phyloP scores from a whole-genome alignment of 1,139 yeast genomes.

The Kluyveromyces sp. region DNA sequence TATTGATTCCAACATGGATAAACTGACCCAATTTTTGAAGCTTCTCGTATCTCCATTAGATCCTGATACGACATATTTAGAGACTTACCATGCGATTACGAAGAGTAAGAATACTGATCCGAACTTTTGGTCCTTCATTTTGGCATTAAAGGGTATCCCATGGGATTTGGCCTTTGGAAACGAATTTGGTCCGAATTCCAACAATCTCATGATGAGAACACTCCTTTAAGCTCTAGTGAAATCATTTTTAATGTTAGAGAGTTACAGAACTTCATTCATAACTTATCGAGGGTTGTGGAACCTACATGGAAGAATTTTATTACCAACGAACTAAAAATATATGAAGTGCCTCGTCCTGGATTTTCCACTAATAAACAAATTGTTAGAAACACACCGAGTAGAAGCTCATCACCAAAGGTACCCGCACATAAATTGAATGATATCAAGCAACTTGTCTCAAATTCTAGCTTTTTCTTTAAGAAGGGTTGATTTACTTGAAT shows the following conservation, averaged over 20 bases:
- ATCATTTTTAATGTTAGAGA: conserved; percentile 16
- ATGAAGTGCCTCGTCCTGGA: not conserved
- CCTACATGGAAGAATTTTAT: conserved; percentile 24
- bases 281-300: conserved; percentile 20
- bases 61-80: conserved; percentile 23
- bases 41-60: conserved; percentile 24
- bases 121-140: conserved; percentile 25
- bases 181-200: conserved; percentile 21
- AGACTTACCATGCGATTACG: conserved; percentile 22
- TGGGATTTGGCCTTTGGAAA: conserved; percentile 28
- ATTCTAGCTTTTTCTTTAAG: conserved; percentile 16
- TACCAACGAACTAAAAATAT: conserved; percentile 17
- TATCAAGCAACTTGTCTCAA: conserved; percentile 17
- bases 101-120: conserved; percentile 17
- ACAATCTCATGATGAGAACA: conserved; percentile 9
- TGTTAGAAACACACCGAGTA: conserved; percentile 9
- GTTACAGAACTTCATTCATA: conserved; percentile 20
- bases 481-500: conserved; percentile 3
- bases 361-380: conserved; percentile 3
- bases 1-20: conserved; percentile 19
- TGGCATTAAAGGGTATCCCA: conserved; percentile 23
- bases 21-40: conserved; percentile 19
- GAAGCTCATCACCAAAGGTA: conserved; percentile 9
- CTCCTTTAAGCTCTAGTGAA: conserved; percentile 7
- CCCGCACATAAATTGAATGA: conserved; percentile 10